Evolutionary conservation across 139 green algal genomes (phyloP).

Genomic region (Chlorella sorokiniana): DNA sequence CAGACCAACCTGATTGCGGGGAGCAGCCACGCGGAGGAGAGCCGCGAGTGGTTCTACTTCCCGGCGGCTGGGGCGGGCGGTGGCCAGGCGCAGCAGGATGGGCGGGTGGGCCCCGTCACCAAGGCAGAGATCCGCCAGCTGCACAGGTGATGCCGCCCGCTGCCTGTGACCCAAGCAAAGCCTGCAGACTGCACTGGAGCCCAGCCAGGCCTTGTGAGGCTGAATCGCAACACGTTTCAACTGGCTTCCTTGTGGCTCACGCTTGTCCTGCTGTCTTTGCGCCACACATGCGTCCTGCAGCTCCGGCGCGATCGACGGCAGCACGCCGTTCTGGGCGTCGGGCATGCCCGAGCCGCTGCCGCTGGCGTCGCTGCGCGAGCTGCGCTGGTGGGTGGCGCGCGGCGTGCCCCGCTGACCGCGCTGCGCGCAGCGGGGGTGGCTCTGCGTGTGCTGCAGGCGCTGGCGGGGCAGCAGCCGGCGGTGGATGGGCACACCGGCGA

Average conservation of each 20-base stretch:
- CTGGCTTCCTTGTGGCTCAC: no score
- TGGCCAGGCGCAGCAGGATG: background rate
- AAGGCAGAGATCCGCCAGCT: slow-evolving; percentile 76
- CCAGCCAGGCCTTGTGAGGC: no score
- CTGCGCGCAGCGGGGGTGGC: slow-evolving; percentile 42
- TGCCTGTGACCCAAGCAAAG: background rate
- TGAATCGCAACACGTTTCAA: no score
- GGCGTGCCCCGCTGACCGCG: slow-evolving; percentile 38
- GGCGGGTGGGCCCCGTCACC: slow-evolving; percentile 65
- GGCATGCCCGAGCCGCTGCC: slow-evolving; percentile 64
- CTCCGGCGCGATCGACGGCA: slow-evolving; percentile 47
- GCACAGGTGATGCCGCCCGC: background rate
- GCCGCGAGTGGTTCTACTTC: slow-evolving; percentile 75
- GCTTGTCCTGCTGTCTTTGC: no score
- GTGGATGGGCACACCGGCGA: slow-evolving; percentile 17
- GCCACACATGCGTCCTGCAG: background rate
- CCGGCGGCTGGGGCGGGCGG: background rate
- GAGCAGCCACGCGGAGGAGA: slow-evolving; percentile 54
- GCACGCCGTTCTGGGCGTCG: slow-evolving; percentile 63
- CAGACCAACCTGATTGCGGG: slow-evolving; percentile 67
- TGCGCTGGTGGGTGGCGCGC: slow-evolving; percentile 75
- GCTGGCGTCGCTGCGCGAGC: slow-evolving; percentile 71
- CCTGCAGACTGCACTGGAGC: no score
- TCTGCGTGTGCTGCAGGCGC: slow-evolving; percentile 62
- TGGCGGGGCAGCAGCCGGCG: slow-evolving; percentile 66